Conservation (phyloP, 768 basidiomycete genomes). For the Phylloporus sp. region DNA sequence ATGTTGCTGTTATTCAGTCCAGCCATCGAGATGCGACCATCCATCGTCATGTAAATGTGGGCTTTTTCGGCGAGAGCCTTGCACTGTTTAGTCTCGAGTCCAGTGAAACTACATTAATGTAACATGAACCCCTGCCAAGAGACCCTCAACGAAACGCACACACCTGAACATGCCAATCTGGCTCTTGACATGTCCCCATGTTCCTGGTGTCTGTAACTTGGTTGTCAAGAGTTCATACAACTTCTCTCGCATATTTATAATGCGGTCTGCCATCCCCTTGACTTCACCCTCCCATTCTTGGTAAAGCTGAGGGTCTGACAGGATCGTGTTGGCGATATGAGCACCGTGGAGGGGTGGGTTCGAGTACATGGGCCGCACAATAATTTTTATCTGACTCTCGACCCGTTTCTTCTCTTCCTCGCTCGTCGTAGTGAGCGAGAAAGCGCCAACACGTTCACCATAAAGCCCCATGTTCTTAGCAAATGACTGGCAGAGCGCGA, state of each 20-base stretch:
- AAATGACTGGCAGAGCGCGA: constrained; percentile 91
- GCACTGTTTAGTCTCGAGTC: constrained; percentile 74
- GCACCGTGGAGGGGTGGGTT: constrained; percentile 95
- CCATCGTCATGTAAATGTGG: constrained; percentile 91
- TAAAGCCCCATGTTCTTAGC: constrained; percentile 99
- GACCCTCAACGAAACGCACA: constrained; percentile 15
- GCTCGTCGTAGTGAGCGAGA: constrained; percentile 72
- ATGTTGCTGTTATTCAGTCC: constrained; percentile 82
- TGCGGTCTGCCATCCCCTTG: constrained; percentile 92
- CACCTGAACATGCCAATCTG: constrained; percentile 99
- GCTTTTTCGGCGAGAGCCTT: constrained; percentile 82
- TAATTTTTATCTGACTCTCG: constrained; percentile 91
- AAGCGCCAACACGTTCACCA: constrained; percentile 96
- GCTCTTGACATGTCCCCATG: constrained; percentile 92
- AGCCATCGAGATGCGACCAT: constrained; percentile 93
- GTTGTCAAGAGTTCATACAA: constrained; percentile 75
- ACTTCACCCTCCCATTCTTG: constrained; percentile 88
- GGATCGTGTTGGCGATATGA: constrained; percentile 78
- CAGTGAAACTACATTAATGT: constrained; percentile 65
- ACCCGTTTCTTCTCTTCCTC: constrained; percentile 81
- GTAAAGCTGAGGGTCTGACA: constrained; percentile 72
- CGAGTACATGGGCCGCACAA: constrained; percentile 96
- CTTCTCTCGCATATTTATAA: constrained; percentile 88
- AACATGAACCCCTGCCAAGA: neutral
- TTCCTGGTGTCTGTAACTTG: constrained; percentile 84